A percentile compares a stretch with the other conserved stretches of the same genome.
phyloP scores from a whole-genome alignment of 306 rosid species.

The Cyclanthera cordifolia region DNA sequence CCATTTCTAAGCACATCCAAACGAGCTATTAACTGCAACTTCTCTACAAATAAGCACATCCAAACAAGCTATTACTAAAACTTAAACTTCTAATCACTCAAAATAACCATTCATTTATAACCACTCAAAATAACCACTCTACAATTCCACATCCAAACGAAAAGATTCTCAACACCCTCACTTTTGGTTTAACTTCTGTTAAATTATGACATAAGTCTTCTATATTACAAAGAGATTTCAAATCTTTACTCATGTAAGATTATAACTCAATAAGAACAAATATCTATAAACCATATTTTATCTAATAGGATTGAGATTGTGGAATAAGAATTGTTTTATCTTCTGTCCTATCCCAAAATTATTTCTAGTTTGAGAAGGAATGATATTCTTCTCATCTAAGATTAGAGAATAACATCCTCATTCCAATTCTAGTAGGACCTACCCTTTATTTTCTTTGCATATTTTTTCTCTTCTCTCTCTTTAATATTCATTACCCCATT shows the following conservation, averaged over 20 bases:
- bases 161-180: too few relatives aligned
- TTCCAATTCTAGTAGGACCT: neutral
- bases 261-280: neutral
- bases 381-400: conserved; percentile 7
- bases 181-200: too few relatives aligned
- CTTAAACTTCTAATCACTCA: too few relatives aligned
- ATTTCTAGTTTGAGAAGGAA: conserved; percentile 1
- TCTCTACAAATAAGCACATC: too few relatives aligned
- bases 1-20: too few relatives aligned
- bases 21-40: too few relatives aligned
- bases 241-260: neutral
- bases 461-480: neutral
- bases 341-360: neutral
- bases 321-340: conserved; percentile 1
- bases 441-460: neutral
- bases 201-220: too few relatives aligned
- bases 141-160: too few relatives aligned
- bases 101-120: too few relatives aligned
- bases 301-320: neutral
- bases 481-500: neutral
- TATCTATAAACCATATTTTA: neutral
- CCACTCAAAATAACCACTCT: too few relatives aligned
- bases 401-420: conserved; percentile 8
- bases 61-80: too few relatives aligned
- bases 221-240: too few relatives aligned